Conservation (phyloP, 73 alveolate species). For the Paramecium bursaria region DNA sequence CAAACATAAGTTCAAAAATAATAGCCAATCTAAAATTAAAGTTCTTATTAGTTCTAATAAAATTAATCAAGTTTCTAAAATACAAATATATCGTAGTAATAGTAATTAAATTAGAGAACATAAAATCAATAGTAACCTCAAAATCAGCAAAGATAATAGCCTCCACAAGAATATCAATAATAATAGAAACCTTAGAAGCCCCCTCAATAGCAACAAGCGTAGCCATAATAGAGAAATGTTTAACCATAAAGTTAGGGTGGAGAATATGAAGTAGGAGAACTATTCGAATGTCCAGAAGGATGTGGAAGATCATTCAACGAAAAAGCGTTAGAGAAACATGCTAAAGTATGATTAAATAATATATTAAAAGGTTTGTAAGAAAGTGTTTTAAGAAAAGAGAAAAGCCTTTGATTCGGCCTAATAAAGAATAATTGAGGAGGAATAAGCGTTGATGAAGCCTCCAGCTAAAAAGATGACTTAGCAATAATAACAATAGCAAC, state of each 20-base stretch:
- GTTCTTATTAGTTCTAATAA: too few relatives aligned
- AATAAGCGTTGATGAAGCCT: neutral
- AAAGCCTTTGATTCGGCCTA: slow-evolving; percentile 72
- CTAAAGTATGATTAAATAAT: neutral
- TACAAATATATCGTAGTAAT: too few relatives aligned
- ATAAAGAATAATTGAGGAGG: slow-evolving; percentile 62
- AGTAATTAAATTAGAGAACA: neutral
- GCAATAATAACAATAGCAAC: slow-evolving; percentile 3
- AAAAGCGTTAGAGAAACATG: slow-evolving; percentile 76
- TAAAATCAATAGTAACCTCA: neutral
- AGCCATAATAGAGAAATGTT: neutral
- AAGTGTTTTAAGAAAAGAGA: slow-evolving; percentile 78
- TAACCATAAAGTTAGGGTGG: neutral
- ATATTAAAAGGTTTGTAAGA: slow-evolving; percentile 71
- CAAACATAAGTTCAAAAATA: too few relatives aligned
- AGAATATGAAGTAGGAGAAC: slow-evolving; percentile 24
- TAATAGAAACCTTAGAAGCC: neutral
- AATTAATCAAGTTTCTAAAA: too few relatives aligned
- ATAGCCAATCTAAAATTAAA: too few relatives aligned
- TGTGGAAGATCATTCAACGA: slow-evolving; percentile 79
- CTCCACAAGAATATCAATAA: neutral
- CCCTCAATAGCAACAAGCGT: too few relatives aligned
- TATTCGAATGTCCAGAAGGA: slow-evolving; percentile 64
- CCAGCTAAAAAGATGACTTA: slow-evolving; percentile 47
- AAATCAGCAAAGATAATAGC: too few relatives aligned